phyloP scores from a whole-genome alignment of 352 stramenopile species.

The Globisporangium megalacanthum region DNA sequence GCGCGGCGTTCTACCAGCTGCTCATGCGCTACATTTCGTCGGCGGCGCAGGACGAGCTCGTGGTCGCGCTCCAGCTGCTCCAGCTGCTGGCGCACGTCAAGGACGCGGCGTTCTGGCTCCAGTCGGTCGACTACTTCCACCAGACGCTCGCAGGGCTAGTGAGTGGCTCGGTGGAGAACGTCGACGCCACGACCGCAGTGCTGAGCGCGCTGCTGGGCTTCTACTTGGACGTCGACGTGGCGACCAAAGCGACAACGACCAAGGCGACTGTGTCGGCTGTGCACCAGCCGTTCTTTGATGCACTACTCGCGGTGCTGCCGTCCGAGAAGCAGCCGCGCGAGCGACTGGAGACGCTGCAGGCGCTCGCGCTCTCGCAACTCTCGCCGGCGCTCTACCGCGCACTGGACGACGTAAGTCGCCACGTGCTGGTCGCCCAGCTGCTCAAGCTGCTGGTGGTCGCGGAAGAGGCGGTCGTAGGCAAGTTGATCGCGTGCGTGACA shows the following conservation, averaged over 20 bases:
- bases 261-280: constrained; percentile 6
- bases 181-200: constrained; percentile 17
- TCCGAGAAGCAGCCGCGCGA: constrained; percentile 24
- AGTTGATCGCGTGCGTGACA: constrained; percentile 48
- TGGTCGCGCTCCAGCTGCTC: constrained; percentile 52
- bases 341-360: constrained; percentile 38
- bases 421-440: constrained; percentile 39
- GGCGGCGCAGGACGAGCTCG: constrained; percentile 33
- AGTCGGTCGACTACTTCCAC: constrained; percentile 61
- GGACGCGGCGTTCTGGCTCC: constrained; percentile 45
- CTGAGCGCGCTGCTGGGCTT: constrained; percentile 46
- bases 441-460: constrained; percentile 56
- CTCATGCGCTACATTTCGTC: constrained; percentile 46
- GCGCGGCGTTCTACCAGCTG: constrained; percentile 34
- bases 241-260: constrained; percentile 20
- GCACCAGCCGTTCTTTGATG: constrained; percentile 54
- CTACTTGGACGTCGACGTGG: constrained; percentile 39
- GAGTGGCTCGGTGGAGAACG: neutral
- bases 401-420: constrained; percentile 45
- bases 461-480: constrained; percentile 51
- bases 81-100: constrained; percentile 55
- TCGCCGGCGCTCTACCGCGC: constrained; percentile 32
- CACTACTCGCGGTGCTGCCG: constrained; percentile 41
- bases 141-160: constrained; percentile 32
- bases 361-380: constrained; percentile 33